Evolutionary conservation across 2,329 filamentous ascomycete genomes (phyloP).

Genomic region (Talaromyces funiculosus): DNA sequence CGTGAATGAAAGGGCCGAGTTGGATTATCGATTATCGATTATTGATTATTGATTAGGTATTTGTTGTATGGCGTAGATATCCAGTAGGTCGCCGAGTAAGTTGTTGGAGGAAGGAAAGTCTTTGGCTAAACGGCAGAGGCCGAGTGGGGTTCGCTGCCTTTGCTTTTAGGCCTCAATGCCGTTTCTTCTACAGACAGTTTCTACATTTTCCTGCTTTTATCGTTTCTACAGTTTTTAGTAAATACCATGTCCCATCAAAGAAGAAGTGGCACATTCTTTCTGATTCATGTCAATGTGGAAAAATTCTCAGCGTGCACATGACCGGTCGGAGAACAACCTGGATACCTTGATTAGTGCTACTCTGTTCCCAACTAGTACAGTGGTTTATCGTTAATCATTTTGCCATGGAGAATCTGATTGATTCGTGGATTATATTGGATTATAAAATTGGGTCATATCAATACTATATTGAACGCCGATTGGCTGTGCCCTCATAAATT

Average conservation of each 20-base stretch:
- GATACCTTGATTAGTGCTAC: neutral
- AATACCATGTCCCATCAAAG: neutral
- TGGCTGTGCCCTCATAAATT: neutral
- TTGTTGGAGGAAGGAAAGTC: neutral
- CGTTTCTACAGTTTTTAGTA: neutral
- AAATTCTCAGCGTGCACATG: neutral
- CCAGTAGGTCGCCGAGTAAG: neutral
- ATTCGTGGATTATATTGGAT: neutral
- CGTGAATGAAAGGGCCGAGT: neutral
- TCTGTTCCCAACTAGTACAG: neutral
- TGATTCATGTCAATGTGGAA: neutral
- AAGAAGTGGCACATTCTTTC: neutral
- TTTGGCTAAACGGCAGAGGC: neutral
- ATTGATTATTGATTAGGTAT: neutral
- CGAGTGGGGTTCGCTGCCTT: slow-evolving; percentile 2
- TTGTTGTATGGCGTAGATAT: neutral
- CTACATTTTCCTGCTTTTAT: neutral
- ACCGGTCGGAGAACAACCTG: neutral
- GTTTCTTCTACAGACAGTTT: neutral
- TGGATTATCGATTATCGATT: neutral
- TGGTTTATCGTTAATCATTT: neutral
- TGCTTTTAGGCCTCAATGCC: neutral
- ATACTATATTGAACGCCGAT: neutral
- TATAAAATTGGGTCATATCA: neutral
- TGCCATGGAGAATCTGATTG: neutral